Conservation (phyloP, 2,329 filamentous ascomycete genomes). For the Pyrenochaeta sp. region DNA sequence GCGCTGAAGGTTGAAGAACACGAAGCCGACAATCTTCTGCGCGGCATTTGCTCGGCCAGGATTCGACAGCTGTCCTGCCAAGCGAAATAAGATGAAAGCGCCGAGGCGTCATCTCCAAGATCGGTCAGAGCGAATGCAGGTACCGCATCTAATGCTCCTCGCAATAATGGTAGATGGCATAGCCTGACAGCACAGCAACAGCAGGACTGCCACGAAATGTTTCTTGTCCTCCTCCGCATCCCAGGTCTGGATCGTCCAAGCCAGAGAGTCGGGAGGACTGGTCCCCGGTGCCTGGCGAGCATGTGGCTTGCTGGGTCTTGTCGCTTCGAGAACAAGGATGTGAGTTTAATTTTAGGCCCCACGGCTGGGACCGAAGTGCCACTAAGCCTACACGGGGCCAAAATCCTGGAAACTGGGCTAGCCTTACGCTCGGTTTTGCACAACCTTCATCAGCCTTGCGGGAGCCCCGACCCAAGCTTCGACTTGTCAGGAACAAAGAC, state of each 20-base stretch:
- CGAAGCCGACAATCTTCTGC: neutral
- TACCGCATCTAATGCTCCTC: no score
- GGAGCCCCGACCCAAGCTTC: neutral
- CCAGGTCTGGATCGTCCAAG: neutral
- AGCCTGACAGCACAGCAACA: no score
- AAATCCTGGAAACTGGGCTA: neutral
- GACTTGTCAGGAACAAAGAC: neutral
- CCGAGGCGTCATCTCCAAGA: neutral
- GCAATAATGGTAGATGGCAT: no score
- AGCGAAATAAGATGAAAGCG: slow-evolving; percentile 1
- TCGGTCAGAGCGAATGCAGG: no score
- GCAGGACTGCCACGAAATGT: no score
- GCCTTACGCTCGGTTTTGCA: neutral
- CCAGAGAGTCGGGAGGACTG: neutral
- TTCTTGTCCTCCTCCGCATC: no score
- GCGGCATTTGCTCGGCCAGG: neutral
- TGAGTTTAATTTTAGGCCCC: neutral
- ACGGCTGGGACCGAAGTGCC: neutral
- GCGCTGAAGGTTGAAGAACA: neutral
- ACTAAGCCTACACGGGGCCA: neutral
- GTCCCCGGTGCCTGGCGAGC: no score
- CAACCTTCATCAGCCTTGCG: neutral
- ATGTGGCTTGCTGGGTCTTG: no score
- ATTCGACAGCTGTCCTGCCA: neutral
- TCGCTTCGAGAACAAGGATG: neutral